phyloP scores from a whole-genome alignment of 179 eudicot genomes.

The Drosera spatulata region DNA sequence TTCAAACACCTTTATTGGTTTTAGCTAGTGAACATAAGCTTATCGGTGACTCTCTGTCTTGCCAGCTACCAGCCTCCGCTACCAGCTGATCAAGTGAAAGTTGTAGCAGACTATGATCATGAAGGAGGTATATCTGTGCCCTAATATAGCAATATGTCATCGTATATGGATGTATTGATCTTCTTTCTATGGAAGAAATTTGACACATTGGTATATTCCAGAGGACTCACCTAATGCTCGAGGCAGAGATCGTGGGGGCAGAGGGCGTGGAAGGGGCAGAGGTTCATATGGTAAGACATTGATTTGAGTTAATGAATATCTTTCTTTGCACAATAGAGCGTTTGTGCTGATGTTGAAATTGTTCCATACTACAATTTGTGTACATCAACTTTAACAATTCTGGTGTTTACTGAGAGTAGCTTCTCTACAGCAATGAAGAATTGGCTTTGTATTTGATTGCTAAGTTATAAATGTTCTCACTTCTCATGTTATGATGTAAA shows the following conservation, averaged over 20 bases:
- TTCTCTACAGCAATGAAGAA: no score
- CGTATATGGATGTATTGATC: not conserved
- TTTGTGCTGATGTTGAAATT: no score
- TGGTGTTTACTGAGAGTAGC: no score
- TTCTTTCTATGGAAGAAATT: not conserved
- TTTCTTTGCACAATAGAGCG: no score
- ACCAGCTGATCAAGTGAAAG: slow-evolving; percentile 86
- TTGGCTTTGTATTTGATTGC: no score
- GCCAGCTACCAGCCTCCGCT: slow-evolving; percentile 90
- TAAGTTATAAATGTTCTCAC: no score
- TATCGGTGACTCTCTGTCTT: slow-evolving; percentile 7
- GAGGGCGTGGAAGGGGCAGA: slow-evolving; percentile 84
- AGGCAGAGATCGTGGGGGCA: slow-evolving; percentile 85
- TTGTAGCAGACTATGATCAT: slow-evolving; percentile 48
- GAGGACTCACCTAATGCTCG: slow-evolving; percentile 71
- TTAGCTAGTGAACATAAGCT: not conserved
- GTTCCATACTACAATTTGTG: no score
- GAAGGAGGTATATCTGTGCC: slow-evolving; percentile 51
- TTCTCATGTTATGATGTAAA: no score
- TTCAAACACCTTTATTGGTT: no score
- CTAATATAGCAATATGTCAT: not conserved
- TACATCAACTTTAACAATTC: no score
- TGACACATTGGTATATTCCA: slow-evolving; percentile 19
- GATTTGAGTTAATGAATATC: not conserved
- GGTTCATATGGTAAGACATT: slow-evolving; percentile 53